These are phyloP conservation scores for Pseudozyma sp. DNA, from an alignment of 1,284 basidiomycete species.

Conservation along the genomic window DNA sequence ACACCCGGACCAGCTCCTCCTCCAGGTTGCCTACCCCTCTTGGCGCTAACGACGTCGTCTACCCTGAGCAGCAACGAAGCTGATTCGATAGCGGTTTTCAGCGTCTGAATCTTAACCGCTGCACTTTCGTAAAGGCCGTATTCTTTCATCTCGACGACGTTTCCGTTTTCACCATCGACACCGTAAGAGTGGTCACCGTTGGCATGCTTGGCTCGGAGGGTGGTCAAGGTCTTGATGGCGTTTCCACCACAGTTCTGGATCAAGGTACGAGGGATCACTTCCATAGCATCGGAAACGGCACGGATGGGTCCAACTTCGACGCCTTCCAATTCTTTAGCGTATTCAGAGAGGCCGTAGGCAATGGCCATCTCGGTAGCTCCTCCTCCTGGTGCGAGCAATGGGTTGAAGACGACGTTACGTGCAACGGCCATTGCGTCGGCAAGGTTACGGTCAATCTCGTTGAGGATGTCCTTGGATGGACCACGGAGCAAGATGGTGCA, in stretches of 20 bases:
- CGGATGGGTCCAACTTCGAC: slow-evolving; percentile 90
- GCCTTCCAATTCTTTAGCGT: slow-evolving; percentile 77
- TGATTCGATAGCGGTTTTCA: slow-evolving; percentile 97
- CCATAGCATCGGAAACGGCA: slow-evolving; percentile 94
- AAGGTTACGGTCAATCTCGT: slow-evolving; percentile 97
- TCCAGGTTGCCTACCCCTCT: slow-evolving; percentile 39
- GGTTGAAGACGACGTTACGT: slow-evolving; percentile 96
- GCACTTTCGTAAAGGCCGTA: slow-evolving; percentile 95
- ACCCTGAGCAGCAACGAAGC: slow-evolving; percentile 91
- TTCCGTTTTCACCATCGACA: slow-evolving; percentile 93
- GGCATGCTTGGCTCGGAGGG: slow-evolving; percentile 89
- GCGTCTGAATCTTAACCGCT: slow-evolving; percentile 95
- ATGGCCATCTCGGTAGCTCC: slow-evolving; percentile 99
- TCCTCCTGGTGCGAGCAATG: slow-evolving; percentile 88
- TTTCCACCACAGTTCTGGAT: slow-evolving; percentile 97
- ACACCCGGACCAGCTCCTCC: slow-evolving; percentile 43
- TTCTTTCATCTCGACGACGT: slow-evolving; percentile 92
- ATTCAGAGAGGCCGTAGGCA: slow-evolving; percentile 86
- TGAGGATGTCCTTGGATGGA: slow-evolving; percentile 96
- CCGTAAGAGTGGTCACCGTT: slow-evolving; percentile 91
- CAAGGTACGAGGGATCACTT: slow-evolving; percentile 94
- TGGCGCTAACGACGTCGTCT: slow-evolving; percentile 92
- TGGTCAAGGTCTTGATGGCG: slow-evolving; percentile 90
- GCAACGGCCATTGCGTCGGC: slow-evolving; percentile 98
- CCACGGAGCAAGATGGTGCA: slow-evolving; percentile 99